Conservation (phyloP, 768 basidiomycete species). For the Tricholoma furcatifolium region DNA sequence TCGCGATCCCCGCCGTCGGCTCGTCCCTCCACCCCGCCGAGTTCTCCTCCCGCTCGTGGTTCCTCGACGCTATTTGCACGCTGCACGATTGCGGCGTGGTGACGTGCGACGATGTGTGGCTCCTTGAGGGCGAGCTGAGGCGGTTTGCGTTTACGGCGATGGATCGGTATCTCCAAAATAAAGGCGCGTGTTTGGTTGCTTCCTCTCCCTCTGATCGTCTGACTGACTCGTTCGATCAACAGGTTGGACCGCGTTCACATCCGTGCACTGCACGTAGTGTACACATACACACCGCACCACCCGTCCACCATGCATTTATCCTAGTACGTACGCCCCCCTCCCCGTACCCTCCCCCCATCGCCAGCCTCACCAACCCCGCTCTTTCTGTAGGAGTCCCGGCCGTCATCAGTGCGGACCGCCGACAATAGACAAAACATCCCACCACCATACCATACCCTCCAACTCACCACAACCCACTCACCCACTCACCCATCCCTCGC, state of each 20-base stretch:
- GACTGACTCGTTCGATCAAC: not conserved
- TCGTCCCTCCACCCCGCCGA: conserved; percentile 29
- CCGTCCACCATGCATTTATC: not conserved
- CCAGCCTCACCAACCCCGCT: too few species aligned
- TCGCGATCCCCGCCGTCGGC: conserved; percentile 32
- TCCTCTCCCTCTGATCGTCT: not conserved
- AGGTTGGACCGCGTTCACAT: conserved; percentile 29
- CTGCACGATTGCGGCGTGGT: conserved; percentile 48
- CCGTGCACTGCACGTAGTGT: conserved; percentile 28
- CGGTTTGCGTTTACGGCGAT: conserved; percentile 47
- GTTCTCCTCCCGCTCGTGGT: conserved; percentile 48
- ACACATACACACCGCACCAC: not conserved
- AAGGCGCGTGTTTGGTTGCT: conserved; percentile 27
- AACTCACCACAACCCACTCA: too few species aligned
- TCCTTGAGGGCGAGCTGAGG: conserved; percentile 46
- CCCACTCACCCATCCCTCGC: too few species aligned
- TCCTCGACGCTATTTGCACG: conserved; percentile 44
- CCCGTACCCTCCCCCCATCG: not conserved
- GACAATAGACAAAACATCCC: too few species aligned
- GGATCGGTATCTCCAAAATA: conserved; percentile 46
- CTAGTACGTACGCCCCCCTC: not conserved
- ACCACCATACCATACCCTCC: too few species aligned
- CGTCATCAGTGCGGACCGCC: not conserved
- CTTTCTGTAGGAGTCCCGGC: too few species aligned
- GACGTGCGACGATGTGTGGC: conserved; percentile 47